phyloP scores from a whole-genome alignment of 2,329 filamentous ascomycete genomes.

The Aspergillus ochraceus region DNA sequence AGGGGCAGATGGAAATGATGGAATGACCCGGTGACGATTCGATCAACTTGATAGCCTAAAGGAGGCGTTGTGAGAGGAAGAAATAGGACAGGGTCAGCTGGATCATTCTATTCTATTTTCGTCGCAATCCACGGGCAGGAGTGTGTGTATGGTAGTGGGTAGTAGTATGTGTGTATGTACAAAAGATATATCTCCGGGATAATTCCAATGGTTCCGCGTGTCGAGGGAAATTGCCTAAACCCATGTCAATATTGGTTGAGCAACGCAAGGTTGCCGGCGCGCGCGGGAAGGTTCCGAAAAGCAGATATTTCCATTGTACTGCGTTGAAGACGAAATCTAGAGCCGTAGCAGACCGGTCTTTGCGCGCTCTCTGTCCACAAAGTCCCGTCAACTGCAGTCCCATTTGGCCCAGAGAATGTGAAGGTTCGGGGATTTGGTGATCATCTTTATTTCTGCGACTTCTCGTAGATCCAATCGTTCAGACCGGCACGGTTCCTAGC shows the following conservation, averaged over 20 bases:
- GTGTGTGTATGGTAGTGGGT: not conserved
- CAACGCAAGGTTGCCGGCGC: not conserved
- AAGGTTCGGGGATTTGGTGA: conserved; percentile 15
- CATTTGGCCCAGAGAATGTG: not conserved
- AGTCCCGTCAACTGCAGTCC: not conserved
- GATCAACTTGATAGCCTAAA: too few species aligned
- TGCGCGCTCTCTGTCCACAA: not conserved
- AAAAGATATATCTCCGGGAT: not conserved
- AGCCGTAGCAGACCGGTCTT: not conserved
- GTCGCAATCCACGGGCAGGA: not conserved
- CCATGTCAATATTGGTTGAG: not conserved
- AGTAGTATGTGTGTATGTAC: conserved; percentile 4
- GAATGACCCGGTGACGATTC: too few species aligned
- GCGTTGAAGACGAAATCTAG: not conserved
- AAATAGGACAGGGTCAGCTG: too few species aligned
- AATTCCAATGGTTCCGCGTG: not conserved
- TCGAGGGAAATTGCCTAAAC: not conserved
- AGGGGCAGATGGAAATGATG: too few species aligned
- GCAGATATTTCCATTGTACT: not conserved
- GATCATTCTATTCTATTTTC: conserved; percentile 9
- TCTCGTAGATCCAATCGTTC: conserved; percentile 97
- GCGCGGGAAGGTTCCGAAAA: not conserved
- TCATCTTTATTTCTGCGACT: conserved; percentile 57
- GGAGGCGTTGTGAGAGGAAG: too few species aligned
- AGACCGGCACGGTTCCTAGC: conserved; percentile 76